Evolutionary conservation across 768 basidiomycete species (phyloP).

Genomic region (Rhizopogon vulgaris): DNA sequence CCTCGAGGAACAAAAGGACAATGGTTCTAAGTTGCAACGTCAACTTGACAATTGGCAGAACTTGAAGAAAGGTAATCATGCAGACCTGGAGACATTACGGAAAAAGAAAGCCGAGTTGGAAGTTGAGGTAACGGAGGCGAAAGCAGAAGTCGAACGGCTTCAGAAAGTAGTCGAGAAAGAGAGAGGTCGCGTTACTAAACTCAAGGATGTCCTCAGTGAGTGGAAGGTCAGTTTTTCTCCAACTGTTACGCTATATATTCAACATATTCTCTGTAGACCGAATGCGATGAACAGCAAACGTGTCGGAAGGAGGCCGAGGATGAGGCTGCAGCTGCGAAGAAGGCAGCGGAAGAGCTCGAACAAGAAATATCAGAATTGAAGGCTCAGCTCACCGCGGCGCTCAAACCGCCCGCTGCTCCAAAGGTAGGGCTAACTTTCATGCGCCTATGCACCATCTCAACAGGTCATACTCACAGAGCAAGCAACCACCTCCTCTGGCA

Average conservation of each 20-base stretch:
- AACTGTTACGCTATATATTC: not conserved
- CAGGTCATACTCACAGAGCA: slow-evolving; percentile 1
- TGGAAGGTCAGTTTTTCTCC: slow-evolving; percentile 38
- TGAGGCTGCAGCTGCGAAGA: slow-evolving; percentile 28
- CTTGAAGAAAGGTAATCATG: slow-evolving; percentile 58
- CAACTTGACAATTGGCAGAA: slow-evolving; percentile 68
- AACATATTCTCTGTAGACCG: slow-evolving; percentile 26
- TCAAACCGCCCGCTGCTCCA: slow-evolving; percentile 13
- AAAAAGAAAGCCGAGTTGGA: slow-evolving; percentile 55
- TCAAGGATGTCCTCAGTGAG: slow-evolving; percentile 33
- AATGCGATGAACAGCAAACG: slow-evolving; percentile 30
- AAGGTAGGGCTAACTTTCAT: not conserved
- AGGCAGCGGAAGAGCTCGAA: slow-evolving; percentile 20
- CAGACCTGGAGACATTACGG: slow-evolving; percentile 47
- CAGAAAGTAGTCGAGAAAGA: slow-evolving; percentile 30
- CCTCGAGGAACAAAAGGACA: slow-evolving; percentile 54
- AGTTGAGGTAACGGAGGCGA: slow-evolving; percentile 42
- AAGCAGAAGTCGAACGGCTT: slow-evolving; percentile 25
- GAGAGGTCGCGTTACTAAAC: slow-evolving; percentile 34
- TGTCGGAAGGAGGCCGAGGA: slow-evolving; percentile 31
- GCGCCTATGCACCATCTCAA: not conserved
- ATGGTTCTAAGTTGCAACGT: slow-evolving; percentile 46
- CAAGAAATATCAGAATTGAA: slow-evolving; percentile 41
- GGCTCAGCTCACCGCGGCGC: slow-evolving; percentile 33
- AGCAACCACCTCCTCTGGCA: not conserved